These are phyloP conservation scores for Brassica carinata DNA, from an alignment of 345 rosid genomes.

Conservation along the genomic window DNA sequence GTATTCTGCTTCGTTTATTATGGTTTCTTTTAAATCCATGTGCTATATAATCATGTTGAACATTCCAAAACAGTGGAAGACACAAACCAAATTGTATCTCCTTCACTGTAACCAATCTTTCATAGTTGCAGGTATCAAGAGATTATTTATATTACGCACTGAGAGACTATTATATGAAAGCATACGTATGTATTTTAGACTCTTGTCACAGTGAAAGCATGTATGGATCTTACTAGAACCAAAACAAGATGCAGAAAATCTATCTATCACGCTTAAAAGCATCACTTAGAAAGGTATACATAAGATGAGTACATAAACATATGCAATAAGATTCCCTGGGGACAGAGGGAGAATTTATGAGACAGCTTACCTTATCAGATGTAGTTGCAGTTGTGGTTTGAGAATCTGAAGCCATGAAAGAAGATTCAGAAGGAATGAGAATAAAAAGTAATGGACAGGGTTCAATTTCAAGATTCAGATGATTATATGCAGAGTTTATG, in stretches of 20 bases:
- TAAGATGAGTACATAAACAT: neutral
- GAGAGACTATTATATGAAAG: neutral
- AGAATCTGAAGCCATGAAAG: constrained; percentile 45
- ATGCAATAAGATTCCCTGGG: constrained; percentile 1
- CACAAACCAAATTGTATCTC: neutral
- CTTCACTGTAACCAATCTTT: neutral
- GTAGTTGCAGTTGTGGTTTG: constrained; percentile 17
- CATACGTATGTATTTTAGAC: neutral
- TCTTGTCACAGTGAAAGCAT: constrained; percentile 6
- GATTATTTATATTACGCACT: neutral
- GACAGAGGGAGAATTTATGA: neutral
- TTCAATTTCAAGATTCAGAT: constrained; percentile 13
- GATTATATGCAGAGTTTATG: constrained; percentile 20
- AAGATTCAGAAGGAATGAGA: constrained; percentile 26
- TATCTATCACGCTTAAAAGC: constrained; percentile 19
- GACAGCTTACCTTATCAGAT: constrained; percentile 28
- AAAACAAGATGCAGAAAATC: constrained; percentile 12
- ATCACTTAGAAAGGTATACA: neutral
- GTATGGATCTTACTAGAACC: constrained; percentile 5
- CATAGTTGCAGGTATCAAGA: constrained; percentile 12
- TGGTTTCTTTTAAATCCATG: constrained; percentile 19
- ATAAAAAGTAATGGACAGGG: constrained; percentile 40
- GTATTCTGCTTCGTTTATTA: neutral
- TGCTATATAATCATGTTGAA: neutral
- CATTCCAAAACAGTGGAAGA: neutral